A percentile compares a stretch with the other conserved stretches of the same genome.
These are phyloP conservation scores for Ascodesmis nigricans DNA, from an alignment of 495 filamentous ascomycete species.

Conservation along the genomic window DNA sequence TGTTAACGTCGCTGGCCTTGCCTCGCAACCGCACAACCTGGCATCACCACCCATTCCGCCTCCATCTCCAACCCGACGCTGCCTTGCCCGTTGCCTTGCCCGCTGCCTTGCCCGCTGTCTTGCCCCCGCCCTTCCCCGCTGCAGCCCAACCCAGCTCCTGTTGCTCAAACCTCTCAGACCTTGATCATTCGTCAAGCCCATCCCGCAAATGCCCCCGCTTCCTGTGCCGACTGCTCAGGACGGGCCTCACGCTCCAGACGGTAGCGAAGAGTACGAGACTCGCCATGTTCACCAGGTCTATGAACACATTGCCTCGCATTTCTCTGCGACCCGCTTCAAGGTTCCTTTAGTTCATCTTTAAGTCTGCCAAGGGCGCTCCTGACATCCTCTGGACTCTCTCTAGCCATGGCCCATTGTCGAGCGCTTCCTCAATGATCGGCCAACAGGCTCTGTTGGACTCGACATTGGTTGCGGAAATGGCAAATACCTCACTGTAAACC, in stretches of 20 bases:
- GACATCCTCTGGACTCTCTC: neutral
- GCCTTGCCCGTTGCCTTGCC: no score
- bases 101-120: conserved; percentile 11
- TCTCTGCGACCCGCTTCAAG: conserved; percentile 89
- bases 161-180: conserved; percentile 5
- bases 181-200: conserved; percentile 2
- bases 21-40: no score
- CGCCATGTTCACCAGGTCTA: conserved; percentile 83
- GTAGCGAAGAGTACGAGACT: conserved; percentile 42
- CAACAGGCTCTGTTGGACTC: conserved; percentile 57
- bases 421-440: conserved; percentile 44
- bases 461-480: conserved; percentile 94
- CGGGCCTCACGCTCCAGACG: conserved; percentile 1
- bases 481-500: conserved; percentile 73
- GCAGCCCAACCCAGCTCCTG: conserved; percentile 5
- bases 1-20: no score
- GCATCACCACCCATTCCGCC: no score
- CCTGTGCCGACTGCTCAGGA: conserved; percentile 6
- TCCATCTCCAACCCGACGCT: no score
- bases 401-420: conserved; percentile 87
- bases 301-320: conserved; percentile 82
- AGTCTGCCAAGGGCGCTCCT: neutral
- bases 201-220: conserved; percentile 1
- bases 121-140: neutral
- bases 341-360: conserved; percentile 23